Percentiles rank a stretch among this genome's conserved stretches.
Conservation (phyloP, 768 basidiomycete genomes). For the Lentinula lateritia region DNA sequence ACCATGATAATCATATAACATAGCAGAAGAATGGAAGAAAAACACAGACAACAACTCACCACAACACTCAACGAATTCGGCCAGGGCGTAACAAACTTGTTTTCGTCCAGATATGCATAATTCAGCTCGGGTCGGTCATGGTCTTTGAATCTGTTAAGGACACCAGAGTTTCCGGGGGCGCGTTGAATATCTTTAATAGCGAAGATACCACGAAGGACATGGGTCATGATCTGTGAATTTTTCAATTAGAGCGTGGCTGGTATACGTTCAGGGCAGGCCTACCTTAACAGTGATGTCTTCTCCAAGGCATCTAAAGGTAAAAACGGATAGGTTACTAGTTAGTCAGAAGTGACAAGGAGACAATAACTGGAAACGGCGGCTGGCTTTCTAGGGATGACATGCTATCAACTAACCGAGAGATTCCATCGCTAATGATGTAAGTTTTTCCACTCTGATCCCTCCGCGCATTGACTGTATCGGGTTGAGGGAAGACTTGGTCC, state of each 20-base stretch:
- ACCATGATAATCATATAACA: no score
- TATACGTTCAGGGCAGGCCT: background rate
- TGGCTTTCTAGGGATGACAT: background rate
- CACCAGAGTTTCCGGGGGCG: constrained; percentile 64
- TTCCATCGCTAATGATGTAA: background rate
- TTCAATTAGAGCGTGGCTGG: background rate
- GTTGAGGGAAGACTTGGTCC: constrained; percentile 2
- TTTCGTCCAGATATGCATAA: constrained; percentile 50
- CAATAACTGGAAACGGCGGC: no score
- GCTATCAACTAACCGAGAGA: constrained; percentile 15
- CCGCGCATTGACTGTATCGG: constrained; percentile 7
- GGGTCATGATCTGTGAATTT: constrained; percentile 40
- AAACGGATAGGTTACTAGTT: no score
- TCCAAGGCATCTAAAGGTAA: constrained; percentile 30
- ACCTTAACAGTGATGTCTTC: constrained; percentile 54
- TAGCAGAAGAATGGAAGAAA: no score
- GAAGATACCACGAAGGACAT: constrained; percentile 63
- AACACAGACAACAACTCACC: constrained; percentile 24
- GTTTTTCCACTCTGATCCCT: background rate
- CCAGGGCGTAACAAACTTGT: constrained; percentile 55
- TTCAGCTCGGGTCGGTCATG: constrained; percentile 39
- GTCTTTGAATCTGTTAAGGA: constrained; percentile 54
- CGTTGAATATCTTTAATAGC: constrained; percentile 53
- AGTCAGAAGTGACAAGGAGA: no score
- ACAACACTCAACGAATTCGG: constrained; percentile 60